Evolutionary conservation across 1,284 basidiomycete species (phyloP).

Genomic region (Hymenochaete sp.): DNA sequence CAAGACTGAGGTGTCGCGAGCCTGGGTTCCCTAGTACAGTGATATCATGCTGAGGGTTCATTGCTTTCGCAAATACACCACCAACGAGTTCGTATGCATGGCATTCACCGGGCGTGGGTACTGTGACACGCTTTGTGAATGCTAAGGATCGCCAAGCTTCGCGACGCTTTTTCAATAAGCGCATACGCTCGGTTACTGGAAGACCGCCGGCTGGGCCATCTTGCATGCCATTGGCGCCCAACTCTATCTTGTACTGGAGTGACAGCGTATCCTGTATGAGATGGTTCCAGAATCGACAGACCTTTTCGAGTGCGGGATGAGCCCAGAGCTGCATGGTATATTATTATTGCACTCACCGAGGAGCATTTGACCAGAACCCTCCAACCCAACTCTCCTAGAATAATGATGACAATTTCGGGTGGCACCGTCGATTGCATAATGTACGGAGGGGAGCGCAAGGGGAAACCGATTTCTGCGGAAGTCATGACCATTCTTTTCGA

Average conservation of each 20-base stretch:
- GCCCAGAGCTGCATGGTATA: background rate
- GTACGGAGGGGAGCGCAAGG: too few relatives aligned
- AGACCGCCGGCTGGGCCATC: slow-evolving; percentile 23
- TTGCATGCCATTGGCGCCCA: slow-evolving; percentile 37
- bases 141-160: slow-evolving; percentile 34
- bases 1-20: slow-evolving; percentile 29
- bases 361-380: slow-evolving; percentile 21
- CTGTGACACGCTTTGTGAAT: slow-evolving; percentile 26
- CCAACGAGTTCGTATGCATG: slow-evolving; percentile 51
- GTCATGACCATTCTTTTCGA: too few relatives aligned
- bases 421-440: too few relatives aligned
- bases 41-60: slow-evolving; percentile 17
- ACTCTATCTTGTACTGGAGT: slow-evolving; percentile 43
- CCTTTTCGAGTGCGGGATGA: slow-evolving; percentile 25
- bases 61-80: slow-evolving; percentile 43
- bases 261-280: slow-evolving; percentile 31
- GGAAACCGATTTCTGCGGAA: too few relatives aligned
- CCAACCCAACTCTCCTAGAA: slow-evolving; percentile 22
- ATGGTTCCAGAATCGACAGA: slow-evolving; percentile 31
- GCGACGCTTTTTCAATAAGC: slow-evolving; percentile 31
- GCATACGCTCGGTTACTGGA: slow-evolving; percentile 30
- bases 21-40: slow-evolving; percentile 11
- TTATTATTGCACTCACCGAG: slow-evolving; percentile 19
- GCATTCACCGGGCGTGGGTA: slow-evolving; percentile 34
- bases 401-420: slow-evolving; percentile 23